phyloP scores from a whole-genome alignment of 257 asterid species.

The Plectranthus barbatus region DNA sequence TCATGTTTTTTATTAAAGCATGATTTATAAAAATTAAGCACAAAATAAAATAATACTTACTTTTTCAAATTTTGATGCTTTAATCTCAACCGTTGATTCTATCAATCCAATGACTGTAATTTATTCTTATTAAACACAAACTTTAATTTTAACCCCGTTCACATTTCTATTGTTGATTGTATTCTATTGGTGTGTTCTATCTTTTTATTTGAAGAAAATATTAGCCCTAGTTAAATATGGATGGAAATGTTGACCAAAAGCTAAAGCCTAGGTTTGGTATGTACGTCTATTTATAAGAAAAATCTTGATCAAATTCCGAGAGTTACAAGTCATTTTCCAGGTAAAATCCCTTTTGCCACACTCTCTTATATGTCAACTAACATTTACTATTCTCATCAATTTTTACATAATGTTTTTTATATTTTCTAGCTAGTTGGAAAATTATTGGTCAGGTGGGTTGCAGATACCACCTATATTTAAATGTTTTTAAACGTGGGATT shows the following conservation, averaged over 20 bases:
- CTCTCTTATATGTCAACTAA: slow-evolving; percentile 16
- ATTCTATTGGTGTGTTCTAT: not conserved
- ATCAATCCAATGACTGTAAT: no score
- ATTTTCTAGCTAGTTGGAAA: slow-evolving; percentile 14
- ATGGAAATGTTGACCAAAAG: not conserved
- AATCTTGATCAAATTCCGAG: slow-evolving; percentile 8
- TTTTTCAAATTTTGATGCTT: no score
- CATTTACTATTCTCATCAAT: not conserved
- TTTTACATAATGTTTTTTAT: not conserved
- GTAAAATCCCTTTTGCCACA: not conserved
- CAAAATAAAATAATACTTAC: no score
- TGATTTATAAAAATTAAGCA: no score
- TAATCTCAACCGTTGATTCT: no score
- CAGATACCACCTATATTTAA: not conserved
- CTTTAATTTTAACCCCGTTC: no score
- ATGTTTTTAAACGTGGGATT: slow-evolving; percentile 2
- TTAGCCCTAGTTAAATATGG: not conserved
- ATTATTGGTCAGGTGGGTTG: slow-evolving; percentile 17
- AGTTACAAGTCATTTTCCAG: slow-evolving; percentile 12
- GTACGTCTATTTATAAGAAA: not conserved
- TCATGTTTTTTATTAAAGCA: no score
- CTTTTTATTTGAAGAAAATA: not conserved
- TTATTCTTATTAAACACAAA: no score
- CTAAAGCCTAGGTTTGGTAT: not conserved
- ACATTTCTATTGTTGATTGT: no score